Evolutionary conservation across 352 stramenopile species (phyloP).

Genomic region (Phytophthora palmivora): DNA sequence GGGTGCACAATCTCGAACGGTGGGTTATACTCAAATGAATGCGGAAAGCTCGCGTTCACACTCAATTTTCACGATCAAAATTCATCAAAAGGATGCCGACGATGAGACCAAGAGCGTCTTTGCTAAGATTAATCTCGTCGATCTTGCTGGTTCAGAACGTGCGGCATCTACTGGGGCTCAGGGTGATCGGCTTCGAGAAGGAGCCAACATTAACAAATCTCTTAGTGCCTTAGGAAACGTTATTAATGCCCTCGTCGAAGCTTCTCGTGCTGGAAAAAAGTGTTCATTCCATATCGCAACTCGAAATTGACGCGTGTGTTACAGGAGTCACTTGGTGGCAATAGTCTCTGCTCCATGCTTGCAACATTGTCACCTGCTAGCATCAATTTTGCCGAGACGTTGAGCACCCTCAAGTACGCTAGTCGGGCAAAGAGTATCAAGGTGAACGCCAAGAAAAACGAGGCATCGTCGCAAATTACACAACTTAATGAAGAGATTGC

Average conservation of each 20-base stretch:
- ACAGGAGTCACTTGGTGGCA: constrained; percentile 93
- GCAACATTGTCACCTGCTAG: constrained; percentile 94
- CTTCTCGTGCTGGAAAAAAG: constrained; percentile 83
- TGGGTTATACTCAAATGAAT: constrained; percentile 95
- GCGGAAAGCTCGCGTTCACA: constrained; percentile 93
- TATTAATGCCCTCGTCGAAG: constrained; percentile 93
- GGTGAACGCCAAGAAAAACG: constrained; percentile 94
- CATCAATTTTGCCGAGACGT: constrained; percentile 95
- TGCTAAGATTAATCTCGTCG: constrained; percentile 95
- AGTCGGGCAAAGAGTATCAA: constrained; percentile 95
- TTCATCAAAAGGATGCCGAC: constrained; percentile 91
- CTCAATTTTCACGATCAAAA: constrained; percentile 96
- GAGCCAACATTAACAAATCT: constrained; percentile 95
- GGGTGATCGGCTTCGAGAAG: constrained; percentile 92
- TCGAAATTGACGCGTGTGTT: constrained; percentile 95
- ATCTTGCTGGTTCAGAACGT: constrained; percentile 93
- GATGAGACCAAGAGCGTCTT: constrained; percentile 90
- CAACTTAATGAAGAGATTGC: constrained; percentile 92
- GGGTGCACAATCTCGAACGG: constrained; percentile 68
- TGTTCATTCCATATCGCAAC: constrained; percentile 94
- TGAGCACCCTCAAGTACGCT: constrained; percentile 96
- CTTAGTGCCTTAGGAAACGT: constrained; percentile 94
- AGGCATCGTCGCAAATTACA: constrained; percentile 90
- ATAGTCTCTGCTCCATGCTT: constrained; percentile 96
- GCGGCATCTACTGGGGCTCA: constrained; percentile 92